Conservation (phyloP, 2,329 filamentous ascomycete genomes). For the Botrytis deweyae region DNA sequence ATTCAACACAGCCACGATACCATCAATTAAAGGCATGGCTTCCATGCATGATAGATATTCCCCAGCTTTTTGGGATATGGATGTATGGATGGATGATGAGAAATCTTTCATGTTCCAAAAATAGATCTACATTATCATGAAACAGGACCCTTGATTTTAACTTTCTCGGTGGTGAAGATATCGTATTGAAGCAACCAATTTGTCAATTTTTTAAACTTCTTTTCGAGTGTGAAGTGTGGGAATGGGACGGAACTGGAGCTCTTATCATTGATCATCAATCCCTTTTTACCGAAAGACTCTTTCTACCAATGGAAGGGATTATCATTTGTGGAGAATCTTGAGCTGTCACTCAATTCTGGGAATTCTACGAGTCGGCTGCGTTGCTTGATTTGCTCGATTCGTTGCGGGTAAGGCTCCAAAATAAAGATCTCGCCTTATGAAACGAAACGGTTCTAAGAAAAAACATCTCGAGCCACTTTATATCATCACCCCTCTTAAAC, state of each 20-base stretch:
- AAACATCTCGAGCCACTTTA: not conserved
- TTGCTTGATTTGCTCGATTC: not conserved
- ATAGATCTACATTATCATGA: not conserved
- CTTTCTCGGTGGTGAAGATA: not conserved
- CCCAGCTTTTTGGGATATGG: not conserved
- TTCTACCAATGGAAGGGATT: not conserved
- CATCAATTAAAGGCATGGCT: not conserved
- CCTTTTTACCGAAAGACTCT: not conserved
- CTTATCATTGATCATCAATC: not conserved
- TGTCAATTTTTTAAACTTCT: not conserved
- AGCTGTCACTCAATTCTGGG: not conserved
- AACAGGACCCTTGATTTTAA: not conserved
- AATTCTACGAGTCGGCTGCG: not conserved
- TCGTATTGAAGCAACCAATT: not conserved
- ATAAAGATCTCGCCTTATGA: constrained; percentile 4
- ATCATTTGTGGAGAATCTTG: not conserved
- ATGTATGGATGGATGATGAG: not conserved
- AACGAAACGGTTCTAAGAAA: not conserved
- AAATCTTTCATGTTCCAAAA: not conserved
- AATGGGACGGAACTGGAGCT: not conserved
- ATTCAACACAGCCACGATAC: not conserved
- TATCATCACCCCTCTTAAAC: not conserved
- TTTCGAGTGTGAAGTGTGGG: not conserved
- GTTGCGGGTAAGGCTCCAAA: not conserved
- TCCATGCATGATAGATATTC: not conserved